phyloP scores from a whole-genome alignment of 2,329 filamentous ascomycete species.

The Sporothrix sp. region DNA sequence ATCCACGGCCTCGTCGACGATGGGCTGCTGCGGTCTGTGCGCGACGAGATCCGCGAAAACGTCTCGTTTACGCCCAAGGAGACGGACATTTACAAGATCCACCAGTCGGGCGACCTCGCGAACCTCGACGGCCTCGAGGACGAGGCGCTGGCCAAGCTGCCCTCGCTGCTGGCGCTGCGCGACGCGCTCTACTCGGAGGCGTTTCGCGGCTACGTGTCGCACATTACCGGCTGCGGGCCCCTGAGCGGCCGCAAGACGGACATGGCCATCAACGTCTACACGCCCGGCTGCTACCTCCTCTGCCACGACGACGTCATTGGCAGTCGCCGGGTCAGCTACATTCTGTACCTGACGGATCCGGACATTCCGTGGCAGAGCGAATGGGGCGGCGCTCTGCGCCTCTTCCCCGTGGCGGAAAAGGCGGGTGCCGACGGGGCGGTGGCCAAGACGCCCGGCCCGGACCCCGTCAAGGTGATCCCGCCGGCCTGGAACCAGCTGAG shows the following conservation, averaged over 20 bases:
- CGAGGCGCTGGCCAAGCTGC: slow-evolving; percentile 72
- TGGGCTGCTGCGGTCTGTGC: slow-evolving; percentile 71
- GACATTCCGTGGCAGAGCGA: slow-evolving; percentile 81
- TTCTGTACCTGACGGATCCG: slow-evolving; percentile 88
- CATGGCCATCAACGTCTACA: slow-evolving; percentile 99
- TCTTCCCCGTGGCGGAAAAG: slow-evolving; percentile 64
- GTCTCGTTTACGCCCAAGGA: slow-evolving; percentile 97
- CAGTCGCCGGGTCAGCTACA: slow-evolving; percentile 92
- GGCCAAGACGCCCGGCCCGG: slow-evolving; percentile 70
- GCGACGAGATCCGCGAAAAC: slow-evolving; percentile 78
- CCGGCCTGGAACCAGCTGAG: slow-evolving; percentile 96
- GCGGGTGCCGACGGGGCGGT: slow-evolving; percentile 60
- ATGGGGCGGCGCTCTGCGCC: slow-evolving; percentile 84
- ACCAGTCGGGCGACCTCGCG: slow-evolving; percentile 94
- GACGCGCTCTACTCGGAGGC: slow-evolving; percentile 86
- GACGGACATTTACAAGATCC: slow-evolving; percentile 99
- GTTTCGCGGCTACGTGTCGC: slow-evolving; percentile 82
- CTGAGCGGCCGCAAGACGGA: slow-evolving; percentile 92
- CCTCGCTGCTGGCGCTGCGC: slow-evolving; percentile 82
- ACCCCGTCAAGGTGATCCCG: slow-evolving; percentile 73
- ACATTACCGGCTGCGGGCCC: slow-evolving; percentile 75
- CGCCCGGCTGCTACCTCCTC: slow-evolving; percentile 85
- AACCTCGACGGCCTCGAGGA: slow-evolving; percentile 93
- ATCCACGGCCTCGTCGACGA: slow-evolving; percentile 75
- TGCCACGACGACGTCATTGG: slow-evolving; percentile 99